Conservation (phyloP, 1,284 basidiomycete genomes). For the Microbotryomycetes sp. region DNA sequence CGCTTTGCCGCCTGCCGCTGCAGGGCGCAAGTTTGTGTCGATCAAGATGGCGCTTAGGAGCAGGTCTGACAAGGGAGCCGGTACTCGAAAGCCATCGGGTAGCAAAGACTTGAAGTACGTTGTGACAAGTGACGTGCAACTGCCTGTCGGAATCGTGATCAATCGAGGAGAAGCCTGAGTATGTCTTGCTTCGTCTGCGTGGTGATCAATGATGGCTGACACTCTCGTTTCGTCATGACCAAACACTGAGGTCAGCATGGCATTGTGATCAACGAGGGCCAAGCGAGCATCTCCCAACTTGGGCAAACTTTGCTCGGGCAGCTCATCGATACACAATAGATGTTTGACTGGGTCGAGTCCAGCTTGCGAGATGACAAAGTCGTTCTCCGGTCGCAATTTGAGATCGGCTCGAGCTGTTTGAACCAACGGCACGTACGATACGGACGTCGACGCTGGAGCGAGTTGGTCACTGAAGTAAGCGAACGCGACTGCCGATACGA, state of each 20-base stretch:
- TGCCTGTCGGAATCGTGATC: constrained; percentile 58
- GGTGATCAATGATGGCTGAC: constrained; percentile 82
- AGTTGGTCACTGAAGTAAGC: constrained; percentile 54
- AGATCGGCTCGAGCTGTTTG: constrained; percentile 66
- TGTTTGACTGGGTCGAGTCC: constrained; percentile 51
- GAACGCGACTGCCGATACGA: constrained; percentile 74
- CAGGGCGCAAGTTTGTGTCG: constrained; percentile 67
- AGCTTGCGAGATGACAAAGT: constrained; percentile 60
- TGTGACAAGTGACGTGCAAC: constrained; percentile 70
- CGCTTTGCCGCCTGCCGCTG: constrained; percentile 55
- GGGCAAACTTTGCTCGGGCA: constrained; percentile 35
- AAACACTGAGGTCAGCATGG: constrained; percentile 48
- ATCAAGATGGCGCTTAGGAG: constrained; percentile 71
- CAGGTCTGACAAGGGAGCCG: constrained; percentile 63
- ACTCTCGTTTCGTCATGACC: constrained; percentile 54
- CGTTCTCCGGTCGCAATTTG: constrained; percentile 76
- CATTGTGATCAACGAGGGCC: constrained; percentile 85
- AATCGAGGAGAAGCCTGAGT: constrained; percentile 57
- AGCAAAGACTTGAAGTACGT: constrained; percentile 47
- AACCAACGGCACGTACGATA: constrained; percentile 53
- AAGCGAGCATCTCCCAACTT: constrained; percentile 44
- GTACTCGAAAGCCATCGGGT: constrained; percentile 43
- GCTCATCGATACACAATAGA: constrained; percentile 49
- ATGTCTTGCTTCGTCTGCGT: constrained; percentile 74
- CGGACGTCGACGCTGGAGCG: constrained; percentile 41